Base-by-base conservation (phyloP, 2,329 filamentous ascomycete genomes). In the Beauveria sp. region DNA sequence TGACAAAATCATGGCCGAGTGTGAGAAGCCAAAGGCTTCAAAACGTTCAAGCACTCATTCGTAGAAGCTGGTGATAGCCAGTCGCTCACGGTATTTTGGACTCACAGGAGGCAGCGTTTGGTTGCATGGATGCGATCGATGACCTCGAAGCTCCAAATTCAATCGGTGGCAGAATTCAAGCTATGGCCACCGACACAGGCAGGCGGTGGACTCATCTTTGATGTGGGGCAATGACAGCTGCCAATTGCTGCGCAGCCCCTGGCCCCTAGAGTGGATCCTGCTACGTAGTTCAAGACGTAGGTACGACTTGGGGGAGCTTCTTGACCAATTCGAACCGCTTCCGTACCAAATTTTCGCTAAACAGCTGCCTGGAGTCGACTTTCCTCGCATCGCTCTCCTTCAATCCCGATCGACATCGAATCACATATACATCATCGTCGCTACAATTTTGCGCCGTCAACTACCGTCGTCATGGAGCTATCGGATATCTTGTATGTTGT, bases 401-500 rank as follows among this genome's bases (percentile, higher is more conserved):
- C 1, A 12, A 18, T 16, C 22, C n/a, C 46, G 52, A 52, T 52
- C 20, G 40, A 40, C 34, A 59, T 59, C 16, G 58, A 3, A 24
- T 34, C n/a, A 12, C 14, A 5, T 16, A 26, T 38, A 9, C 30
- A 58, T 24, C n/a, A 20, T 50, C 40, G 7, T 38, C 38, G 34
- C 46, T 38, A 46, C 28, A 38, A 51, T 18, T 46, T 47, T 47
- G 49, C 49, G 58, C 58, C 24, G n/a, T 14, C 42, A 30, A 42
- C 42, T 51, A 57, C 63, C 47, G 53, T 64, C 74, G 79, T 72
- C 66, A 93, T 95, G 90, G 90, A 95, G 75, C 89, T 91, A 79
- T 91, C 89, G 65, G 90, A 93, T 77, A 86, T 86, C 73, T 93
- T 93, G 90, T 93, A 81, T 77, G 88, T 56, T 60, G 24, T 49